Conservation (phyloP, 2,329 filamentous ascomycete species). For the Parascedosporium putredinis region DNA sequence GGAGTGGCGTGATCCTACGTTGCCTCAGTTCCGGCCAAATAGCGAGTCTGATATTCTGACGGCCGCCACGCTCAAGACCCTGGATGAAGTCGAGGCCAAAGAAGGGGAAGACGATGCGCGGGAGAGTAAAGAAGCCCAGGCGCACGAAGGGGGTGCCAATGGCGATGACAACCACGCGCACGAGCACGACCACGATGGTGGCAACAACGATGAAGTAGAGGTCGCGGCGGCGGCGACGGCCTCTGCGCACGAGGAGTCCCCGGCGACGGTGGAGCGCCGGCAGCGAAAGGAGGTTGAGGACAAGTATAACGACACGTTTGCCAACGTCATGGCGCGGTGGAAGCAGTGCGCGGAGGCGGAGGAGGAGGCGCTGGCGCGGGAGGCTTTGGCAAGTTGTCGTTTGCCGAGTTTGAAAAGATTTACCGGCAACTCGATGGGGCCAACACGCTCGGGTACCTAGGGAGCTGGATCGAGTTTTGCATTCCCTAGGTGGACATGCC, state of each 20-base stretch:
- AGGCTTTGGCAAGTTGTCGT: constrained; percentile 70
- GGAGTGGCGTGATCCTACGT: constrained; percentile 45
- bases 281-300: constrained; percentile 7
- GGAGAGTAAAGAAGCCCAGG: not conserved
- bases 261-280: not conserved
- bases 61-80: not conserved
- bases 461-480: constrained; percentile 82
- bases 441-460: constrained; percentile 66
- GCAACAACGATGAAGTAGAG: no score
- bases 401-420: constrained; percentile 67
- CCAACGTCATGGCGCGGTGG: constrained; percentile 32
- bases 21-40: constrained; percentile 61
- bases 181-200: no score
- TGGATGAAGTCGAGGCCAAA: not conserved
- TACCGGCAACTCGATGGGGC: constrained; percentile 56
- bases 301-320: constrained; percentile 13
- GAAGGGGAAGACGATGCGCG: not conserved
- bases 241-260: not conserved
- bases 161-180: no score
- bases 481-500: constrained; percentile 37
- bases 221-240: not conserved
- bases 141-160: no score
- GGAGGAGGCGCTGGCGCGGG: constrained; percentile 58
- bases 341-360: constrained; percentile 55
- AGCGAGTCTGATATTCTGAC: constrained; percentile 18